Evolutionary conservation across 2,329 filamentous ascomycete genomes (phyloP), one percentile per base, ranked within the genome.

Genomic region (Clarireedia sp.): DNA sequence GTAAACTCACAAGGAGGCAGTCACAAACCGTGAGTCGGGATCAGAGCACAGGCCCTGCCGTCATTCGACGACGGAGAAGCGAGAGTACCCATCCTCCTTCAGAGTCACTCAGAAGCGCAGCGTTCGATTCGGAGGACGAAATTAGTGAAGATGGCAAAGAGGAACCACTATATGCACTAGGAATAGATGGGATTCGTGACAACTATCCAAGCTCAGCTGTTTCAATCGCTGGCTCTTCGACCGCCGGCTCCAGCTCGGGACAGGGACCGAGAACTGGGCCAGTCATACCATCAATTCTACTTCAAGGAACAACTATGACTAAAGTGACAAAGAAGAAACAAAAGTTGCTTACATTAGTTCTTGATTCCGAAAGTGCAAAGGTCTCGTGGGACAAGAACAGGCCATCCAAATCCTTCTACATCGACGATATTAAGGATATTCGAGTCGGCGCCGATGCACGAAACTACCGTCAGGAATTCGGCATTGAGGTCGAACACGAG

Each of bases 361-460:
- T 97, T 23, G 90, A 97, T 65, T 79, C 87, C 23, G 87, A 92
- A 66, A 81, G 87, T 1, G 91, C 88, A 58, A 94, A 90, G 70
- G 88, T 99, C 23, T 87, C 80, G 24, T 97, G 92, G 92, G 88
- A 95, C 70, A 80, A 83, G 47, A 82, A 79, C 8, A 84, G 89
- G 37, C 85, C 87, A 1, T 81, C 83, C 23, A 97, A 96, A 69
- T 84, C 83, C 52, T 87, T 99, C 61, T 95, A 95, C 70, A 89
- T 99, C 60, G 94, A 99, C 66, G 90, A 97, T 69, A 92, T 99
- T 65, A 87, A 89, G 66, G 90, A 96, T 67, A 90, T 97, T 48
- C 85, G 91, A 59, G 83, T 85, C 36, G 90, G 89, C 17, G 80
- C 81, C 12, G 89, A 97, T 68, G 89, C 92, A 17, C 83, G 88